Conservation (phyloP, 768 basidiomycete genomes). For the Pilatotrama ljubarskyi region DNA sequence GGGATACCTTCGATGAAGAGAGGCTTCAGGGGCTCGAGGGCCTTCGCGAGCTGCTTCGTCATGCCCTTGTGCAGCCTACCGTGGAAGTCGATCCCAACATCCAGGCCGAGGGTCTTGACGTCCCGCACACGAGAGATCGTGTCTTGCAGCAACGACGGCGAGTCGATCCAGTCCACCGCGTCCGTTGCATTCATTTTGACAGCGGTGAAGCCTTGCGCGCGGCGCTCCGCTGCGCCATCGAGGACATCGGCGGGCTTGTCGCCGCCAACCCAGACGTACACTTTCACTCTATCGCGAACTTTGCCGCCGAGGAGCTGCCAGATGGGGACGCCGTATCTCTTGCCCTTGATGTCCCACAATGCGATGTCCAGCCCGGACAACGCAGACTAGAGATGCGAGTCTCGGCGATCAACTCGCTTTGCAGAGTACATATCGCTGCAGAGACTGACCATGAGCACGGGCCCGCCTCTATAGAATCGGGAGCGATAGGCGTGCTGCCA, state of each 20-base stretch:
- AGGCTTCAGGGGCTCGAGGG: conserved; percentile 58
- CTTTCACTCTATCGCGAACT: conserved; percentile 57
- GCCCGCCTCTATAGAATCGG: conserved; percentile 74
- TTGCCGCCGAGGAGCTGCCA: conserved; percentile 68
- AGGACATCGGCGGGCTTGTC: conserved; percentile 49
- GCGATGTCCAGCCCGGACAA: conserved; percentile 68
- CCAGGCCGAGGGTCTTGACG: conserved; percentile 47
- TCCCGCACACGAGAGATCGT: conserved; percentile 53
- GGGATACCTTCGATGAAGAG: conserved; percentile 62
- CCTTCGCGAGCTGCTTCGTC: conserved; percentile 64
- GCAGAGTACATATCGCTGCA: background rate
- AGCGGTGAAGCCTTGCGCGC: conserved; percentile 63
- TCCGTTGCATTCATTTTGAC: conserved; percentile 72
- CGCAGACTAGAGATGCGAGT: conserved; percentile 43
- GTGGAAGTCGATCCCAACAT: conserved; percentile 72
- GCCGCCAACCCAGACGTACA: conserved; percentile 60
- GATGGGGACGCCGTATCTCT: conserved; percentile 59
- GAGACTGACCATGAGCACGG: conserved; percentile 59
- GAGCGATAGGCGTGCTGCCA: conserved; percentile 66
- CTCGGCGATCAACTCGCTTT: background rate
- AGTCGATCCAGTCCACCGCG: conserved; percentile 51
- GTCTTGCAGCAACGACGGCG: conserved; percentile 50
- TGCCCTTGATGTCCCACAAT: conserved; percentile 80
- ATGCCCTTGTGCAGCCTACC: conserved; percentile 69
- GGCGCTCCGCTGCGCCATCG: conserved; percentile 51